Percentiles rank a stretch among this genome's conserved stretches.
Conservation (phyloP, 257 asterid genomes). For the Capsicum baccatum region DNA sequence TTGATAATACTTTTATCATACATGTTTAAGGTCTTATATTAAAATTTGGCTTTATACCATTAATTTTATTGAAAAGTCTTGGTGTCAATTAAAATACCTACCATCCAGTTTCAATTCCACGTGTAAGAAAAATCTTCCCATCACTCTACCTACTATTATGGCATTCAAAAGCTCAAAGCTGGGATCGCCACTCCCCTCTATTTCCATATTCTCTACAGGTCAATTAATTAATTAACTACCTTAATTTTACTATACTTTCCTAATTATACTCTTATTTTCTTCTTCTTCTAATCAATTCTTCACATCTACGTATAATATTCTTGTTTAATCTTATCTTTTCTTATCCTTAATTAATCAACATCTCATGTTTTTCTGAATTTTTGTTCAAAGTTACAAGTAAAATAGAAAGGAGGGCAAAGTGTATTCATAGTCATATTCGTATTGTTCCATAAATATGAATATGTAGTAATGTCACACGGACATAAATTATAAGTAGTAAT, state of each 20-base stretch:
- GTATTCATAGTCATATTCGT: conserved; percentile 33
- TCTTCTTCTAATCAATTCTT: neutral
- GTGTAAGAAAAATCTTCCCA: conserved; percentile 32
- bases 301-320: neutral
- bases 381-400: conserved; percentile 24
- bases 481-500: conserved; percentile 21
- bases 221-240: neutral
- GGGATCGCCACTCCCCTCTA: conserved; percentile 41
- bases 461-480: conserved; percentile 21
- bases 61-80: no score
- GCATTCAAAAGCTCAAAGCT: conserved; percentile 39
- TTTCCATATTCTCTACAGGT: conserved; percentile 19
- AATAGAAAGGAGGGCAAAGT: neutral
- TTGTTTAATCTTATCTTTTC: neutral
- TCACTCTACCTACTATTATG: conserved; percentile 40
- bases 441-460: conserved; percentile 1
- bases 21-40: no score
- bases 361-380: conserved; percentile 2
- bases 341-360: conserved; percentile 10
- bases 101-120: conserved; percentile 29
- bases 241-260: conserved; percentile 5
- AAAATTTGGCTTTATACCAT: no score
- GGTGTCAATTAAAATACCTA: conserved; percentile 3
- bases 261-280: neutral
- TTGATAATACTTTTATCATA: no score